These are phyloP conservation scores for Cicer pinnatifidum DNA, from an alignment of 306 rosid genomes.

Conservation along the genomic window DNA sequence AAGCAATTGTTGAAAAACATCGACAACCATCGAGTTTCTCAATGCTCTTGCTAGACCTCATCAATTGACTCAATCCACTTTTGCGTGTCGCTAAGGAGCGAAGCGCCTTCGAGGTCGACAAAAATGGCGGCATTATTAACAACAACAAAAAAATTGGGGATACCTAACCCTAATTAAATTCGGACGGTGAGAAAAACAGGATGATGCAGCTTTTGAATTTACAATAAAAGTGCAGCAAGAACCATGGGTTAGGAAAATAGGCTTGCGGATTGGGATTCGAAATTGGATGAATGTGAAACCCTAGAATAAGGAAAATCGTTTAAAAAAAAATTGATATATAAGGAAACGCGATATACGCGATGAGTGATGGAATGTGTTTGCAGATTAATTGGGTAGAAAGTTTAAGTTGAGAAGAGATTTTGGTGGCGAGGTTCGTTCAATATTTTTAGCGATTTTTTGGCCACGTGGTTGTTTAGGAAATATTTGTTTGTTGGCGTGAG, in stretches of 20 bases:
- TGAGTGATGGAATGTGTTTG: not conserved
- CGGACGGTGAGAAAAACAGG: constrained; percentile 18
- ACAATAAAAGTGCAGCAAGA: not conserved
- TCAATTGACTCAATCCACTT: constrained; percentile 48
- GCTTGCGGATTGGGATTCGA: not conserved
- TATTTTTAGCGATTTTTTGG: not conserved
- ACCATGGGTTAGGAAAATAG: not conserved
- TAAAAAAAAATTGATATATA: not conserved
- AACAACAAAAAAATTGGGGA: not conserved
- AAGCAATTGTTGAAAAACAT: constrained; percentile 47
- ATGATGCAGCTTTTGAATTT: not conserved
- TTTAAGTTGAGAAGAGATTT: not conserved
- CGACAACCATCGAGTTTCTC: constrained; percentile 49
- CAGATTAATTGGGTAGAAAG: not conserved
- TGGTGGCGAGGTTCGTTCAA: not conserved
- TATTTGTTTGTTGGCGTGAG: not conserved
- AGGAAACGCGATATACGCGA: not conserved
- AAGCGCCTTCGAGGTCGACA: constrained; percentile 63
- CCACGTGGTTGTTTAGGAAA: constrained; percentile 39
- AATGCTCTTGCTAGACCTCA: constrained; percentile 44
- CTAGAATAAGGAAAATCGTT: constrained; percentile 9
- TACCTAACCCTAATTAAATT: constrained; percentile 44
- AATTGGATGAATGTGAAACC: constrained; percentile 38
- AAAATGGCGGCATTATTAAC: constrained; percentile 68
- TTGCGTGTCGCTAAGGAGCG: constrained; percentile 56